phyloP scores from a whole-genome alignment of 2,329 filamentous ascomycete species.

The Ophiostoma ulmi region DNA sequence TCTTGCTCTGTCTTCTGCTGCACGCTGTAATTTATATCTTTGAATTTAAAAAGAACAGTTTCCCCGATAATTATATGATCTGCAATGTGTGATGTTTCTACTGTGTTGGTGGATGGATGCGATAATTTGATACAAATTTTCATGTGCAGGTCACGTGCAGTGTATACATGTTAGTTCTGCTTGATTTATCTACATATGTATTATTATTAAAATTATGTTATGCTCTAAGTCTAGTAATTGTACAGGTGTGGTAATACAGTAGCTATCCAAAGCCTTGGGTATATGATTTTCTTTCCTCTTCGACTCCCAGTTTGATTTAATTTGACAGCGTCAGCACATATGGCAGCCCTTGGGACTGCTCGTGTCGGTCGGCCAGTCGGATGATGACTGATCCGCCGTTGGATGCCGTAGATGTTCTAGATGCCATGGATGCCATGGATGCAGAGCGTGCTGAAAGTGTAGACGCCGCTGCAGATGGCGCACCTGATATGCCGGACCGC shows the following conservation, averaged over 20 bases:
- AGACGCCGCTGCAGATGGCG: not conserved
- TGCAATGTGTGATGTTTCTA: not conserved
- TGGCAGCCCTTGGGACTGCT: constrained; percentile 34
- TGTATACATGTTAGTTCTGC: not conserved
- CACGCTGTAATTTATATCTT: constrained; percentile 52
- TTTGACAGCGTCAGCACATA: constrained; percentile 35
- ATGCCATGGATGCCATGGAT: not conserved
- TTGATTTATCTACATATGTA: not conserved
- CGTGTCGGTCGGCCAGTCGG: constrained; percentile 40
- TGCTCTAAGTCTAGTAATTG: not conserved
- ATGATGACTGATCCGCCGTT: constrained; percentile 42
- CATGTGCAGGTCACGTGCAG: constrained; percentile 1
- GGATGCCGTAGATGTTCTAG: not conserved
- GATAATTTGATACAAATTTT: not conserved
- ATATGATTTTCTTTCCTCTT: not conserved
- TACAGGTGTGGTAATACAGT: not conserved
- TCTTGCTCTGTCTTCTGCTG: constrained; percentile 15
- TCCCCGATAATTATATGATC: constrained; percentile 37
- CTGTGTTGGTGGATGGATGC: not conserved
- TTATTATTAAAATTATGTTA: not conserved
- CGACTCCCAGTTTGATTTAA: not conserved
- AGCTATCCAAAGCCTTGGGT: constrained; percentile 10
- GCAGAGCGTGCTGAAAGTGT: not conserved
- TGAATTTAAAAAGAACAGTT: constrained; percentile 45
- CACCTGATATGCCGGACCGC: constrained; percentile 34